Percentiles rank a stretch among this genome's conserved stretches.
Evolutionary conservation across 1,139 yeast species (phyloP).

Genomic region (Dujonia santamariae): DNA sequence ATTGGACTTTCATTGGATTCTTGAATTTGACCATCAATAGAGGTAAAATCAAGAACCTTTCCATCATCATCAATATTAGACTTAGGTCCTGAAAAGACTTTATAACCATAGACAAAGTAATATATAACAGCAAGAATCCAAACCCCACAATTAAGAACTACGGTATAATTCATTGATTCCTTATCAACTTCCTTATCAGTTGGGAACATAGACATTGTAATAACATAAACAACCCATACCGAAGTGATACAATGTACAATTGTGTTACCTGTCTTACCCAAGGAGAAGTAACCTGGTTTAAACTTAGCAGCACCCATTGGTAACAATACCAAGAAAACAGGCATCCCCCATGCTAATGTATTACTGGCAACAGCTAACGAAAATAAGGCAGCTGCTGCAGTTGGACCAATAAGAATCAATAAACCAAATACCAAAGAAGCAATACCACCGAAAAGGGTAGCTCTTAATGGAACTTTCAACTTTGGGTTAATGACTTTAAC

Average conservation of each 20-base stretch:
- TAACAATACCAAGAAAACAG: slow-evolving; percentile 37
- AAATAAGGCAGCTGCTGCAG: slow-evolving; percentile 45
- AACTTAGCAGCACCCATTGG: slow-evolving; percentile 45
- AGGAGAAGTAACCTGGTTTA: slow-evolving; percentile 61
- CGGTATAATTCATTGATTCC: slow-evolving; percentile 35
- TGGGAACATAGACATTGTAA: slow-evolving; percentile 41
- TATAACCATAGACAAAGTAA: slow-evolving; percentile 28
- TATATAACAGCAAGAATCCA: slow-evolving; percentile 29
- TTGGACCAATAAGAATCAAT: slow-evolving; percentile 32
- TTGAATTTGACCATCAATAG: too few species aligned
- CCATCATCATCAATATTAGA: slow-evolving; percentile 34
- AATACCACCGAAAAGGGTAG: slow-evolving; percentile 28
- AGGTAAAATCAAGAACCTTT: too few species aligned
- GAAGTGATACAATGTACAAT: slow-evolving; percentile 22
- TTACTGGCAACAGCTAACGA: slow-evolving; percentile 49
- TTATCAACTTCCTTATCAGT: slow-evolving; percentile 24
- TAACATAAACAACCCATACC: slow-evolving; percentile 27
- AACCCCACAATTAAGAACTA: slow-evolving; percentile 33
- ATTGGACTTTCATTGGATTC: too few species aligned
- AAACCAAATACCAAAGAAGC: slow-evolving; percentile 26
- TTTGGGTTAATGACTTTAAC: slow-evolving; percentile 24
- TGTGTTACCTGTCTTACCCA: slow-evolving; percentile 49
- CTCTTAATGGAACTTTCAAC: slow-evolving; percentile 29
- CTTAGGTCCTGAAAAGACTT: slow-evolving; percentile 32
- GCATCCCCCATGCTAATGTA: slow-evolving; percentile 39